A percentile compares a stretch with the other conserved stretches of the same genome.
phyloP scores from a whole-genome alignment of 371 early-diverging fungal species.

The Nosema muscidifuracis region DNA sequence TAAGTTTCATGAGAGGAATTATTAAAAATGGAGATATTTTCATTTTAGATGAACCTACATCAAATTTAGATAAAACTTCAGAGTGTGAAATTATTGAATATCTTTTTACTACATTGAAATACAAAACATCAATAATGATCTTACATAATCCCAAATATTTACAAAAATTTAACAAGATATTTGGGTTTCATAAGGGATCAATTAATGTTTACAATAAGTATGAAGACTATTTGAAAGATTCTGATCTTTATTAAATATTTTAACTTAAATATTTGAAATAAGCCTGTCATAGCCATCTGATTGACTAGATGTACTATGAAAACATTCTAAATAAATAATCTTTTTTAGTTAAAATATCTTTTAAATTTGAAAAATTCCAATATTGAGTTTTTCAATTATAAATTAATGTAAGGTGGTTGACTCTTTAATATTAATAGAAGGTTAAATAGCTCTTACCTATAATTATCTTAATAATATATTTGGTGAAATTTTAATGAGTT shows the following conservation, averaged over 20 bases:
- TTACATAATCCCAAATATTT: slow-evolving; percentile 77
- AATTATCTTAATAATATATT: too few relatives aligned
- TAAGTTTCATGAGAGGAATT: slow-evolving; percentile 67
- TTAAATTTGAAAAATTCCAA: too few relatives aligned
- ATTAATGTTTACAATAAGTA: slow-evolving; percentile 24
- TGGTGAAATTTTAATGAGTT: too few relatives aligned
- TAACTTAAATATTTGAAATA: slow-evolving; percentile 22
- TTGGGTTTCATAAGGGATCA: slow-evolving; percentile 62
- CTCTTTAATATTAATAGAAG: too few relatives aligned
- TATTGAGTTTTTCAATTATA: too few relatives aligned
- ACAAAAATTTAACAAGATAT: slow-evolving; percentile 65
- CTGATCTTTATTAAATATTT: slow-evolving; percentile 27
- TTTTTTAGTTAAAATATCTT: too few relatives aligned
- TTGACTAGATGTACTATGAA: too few relatives aligned
- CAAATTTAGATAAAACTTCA: slow-evolving; percentile 67
- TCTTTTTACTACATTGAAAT: slow-evolving; percentile 68
- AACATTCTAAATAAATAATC: too few relatives aligned
- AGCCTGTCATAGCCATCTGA: not conserved
- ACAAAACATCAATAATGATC: slow-evolving; percentile 73
- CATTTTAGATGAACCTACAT: slow-evolving; percentile 65
- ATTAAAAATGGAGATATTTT: slow-evolving; percentile 64
- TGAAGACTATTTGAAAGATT: slow-evolving; percentile 19
- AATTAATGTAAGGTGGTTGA: too few relatives aligned
- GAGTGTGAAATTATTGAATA: slow-evolving; percentile 80
- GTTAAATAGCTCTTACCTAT: too few relatives aligned